Conservation (phyloP, 1,284 basidiomycete genomes). For the Albatrellus sp. region DNA sequence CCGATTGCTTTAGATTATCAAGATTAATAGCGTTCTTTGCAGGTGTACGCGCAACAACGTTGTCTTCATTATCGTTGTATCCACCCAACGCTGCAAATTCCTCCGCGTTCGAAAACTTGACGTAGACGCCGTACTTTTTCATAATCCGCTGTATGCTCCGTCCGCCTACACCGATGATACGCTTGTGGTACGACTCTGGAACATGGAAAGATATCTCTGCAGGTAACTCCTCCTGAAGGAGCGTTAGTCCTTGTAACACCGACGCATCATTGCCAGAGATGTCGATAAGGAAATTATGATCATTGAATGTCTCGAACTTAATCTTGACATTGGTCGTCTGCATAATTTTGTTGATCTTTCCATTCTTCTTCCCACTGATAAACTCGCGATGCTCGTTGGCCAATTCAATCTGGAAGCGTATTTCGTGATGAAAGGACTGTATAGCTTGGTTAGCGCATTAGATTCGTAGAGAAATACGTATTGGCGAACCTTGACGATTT, state of each 20-base stretch:
- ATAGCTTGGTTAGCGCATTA: not conserved
- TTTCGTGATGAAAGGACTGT: conserved; percentile 92
- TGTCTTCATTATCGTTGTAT: conserved; percentile 97
- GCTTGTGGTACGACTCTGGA: conserved; percentile 96
- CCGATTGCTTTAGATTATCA: conserved; percentile 90
- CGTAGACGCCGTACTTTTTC: conserved; percentile 99
- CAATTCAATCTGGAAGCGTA: conserved; percentile 96
- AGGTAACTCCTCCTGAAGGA: conserved; percentile 93
- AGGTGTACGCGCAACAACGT: conserved; percentile 93
- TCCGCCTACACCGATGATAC: conserved; percentile 97
- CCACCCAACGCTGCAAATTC: conserved; percentile 93
- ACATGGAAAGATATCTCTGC: conserved; percentile 99
- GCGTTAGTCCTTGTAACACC: conserved; percentile 78
- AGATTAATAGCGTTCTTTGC: conserved; percentile 96
- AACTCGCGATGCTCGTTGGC: conserved; percentile 98
- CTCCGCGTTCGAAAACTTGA: conserved; percentile 98
- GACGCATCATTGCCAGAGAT: conserved; percentile 74
- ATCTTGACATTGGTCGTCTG: conserved; percentile 93
- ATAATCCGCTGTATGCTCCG: conserved; percentile 99
- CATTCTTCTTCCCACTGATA: conserved; percentile 96
- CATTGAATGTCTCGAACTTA: conserved; percentile 98
- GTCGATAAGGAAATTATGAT: conserved; percentile 98
- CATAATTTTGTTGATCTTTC: conserved; percentile 98
- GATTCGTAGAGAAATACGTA: conserved; percentile 1
- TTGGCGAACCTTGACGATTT: conserved; percentile 71